Evolutionary conservation across 257 asterid species (phyloP).

Genomic region (Solanum sparsipilum): DNA sequence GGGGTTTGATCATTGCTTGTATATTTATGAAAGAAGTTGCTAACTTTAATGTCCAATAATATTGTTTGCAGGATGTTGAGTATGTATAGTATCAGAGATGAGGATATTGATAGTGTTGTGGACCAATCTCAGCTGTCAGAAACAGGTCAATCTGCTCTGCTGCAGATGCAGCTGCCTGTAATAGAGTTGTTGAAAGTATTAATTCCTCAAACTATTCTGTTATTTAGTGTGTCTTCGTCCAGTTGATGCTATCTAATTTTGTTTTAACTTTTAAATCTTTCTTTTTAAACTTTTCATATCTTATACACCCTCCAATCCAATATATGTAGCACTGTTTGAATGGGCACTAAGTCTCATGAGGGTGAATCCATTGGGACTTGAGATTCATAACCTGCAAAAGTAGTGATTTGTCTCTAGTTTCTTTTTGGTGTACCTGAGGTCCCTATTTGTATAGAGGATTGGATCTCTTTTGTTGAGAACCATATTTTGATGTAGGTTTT

Average conservation of each 20-base stretch:
- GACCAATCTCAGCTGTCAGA: constrained; percentile 58
- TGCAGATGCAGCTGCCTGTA: constrained; percentile 71
- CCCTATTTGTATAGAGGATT: neutral
- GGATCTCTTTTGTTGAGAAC: neutral
- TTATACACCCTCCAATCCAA: neutral
- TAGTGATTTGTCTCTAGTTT: neutral
- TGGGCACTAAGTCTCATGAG: neutral
- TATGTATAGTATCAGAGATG: constrained; percentile 76
- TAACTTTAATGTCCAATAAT: constrained; percentile 9
- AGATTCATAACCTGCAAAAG: neutral
- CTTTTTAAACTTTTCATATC: neutral
- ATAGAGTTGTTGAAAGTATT: constrained; percentile 79
- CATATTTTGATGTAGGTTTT: neutral
- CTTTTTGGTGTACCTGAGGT: neutral
- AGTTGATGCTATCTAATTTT: constrained; percentile 1
- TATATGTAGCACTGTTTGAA: neutral
- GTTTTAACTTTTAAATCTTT: neutral
- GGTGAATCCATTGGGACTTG: neutral
- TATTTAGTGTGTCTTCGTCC: neutral
- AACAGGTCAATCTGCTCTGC: constrained; percentile 44
- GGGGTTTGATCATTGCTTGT: neutral
- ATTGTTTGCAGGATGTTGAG: constrained; percentile 68
- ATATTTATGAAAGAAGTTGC: constrained; percentile 1
- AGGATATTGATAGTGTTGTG: constrained; percentile 48
- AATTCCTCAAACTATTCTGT: constrained; percentile 4